Evolutionary conservation across 2,329 filamentous ascomycete species (phyloP), one percentile per base, ranked within the genome.

Genomic region (Phialophora verrucosa): DNA sequence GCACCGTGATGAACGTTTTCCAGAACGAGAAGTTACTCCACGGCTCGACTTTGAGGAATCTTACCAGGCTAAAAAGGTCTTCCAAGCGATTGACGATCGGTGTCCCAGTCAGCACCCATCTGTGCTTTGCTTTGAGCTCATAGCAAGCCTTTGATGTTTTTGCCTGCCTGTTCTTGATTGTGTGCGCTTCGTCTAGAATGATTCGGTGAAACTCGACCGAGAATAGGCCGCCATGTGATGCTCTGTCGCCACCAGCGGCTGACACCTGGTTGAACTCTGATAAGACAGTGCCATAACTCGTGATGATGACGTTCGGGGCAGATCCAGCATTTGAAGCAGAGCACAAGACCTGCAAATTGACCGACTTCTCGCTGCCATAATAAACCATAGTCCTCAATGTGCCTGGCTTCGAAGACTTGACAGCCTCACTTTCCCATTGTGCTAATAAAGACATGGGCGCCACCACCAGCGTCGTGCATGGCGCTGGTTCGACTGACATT

Each of bases 11-110:
- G 76, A 99, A 99, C 0, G 95, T 98, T 76, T 93, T 93, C 95
- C 95, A 99, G 80, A 97, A 99, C 0, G 93, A 97, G 77, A 99
- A 99, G 77, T 98, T 98, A 74, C 91, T 95, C 95, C 95, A 99
- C 0, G 95, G 95, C 76, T 98, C 94, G 3, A 99, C 95, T 64
- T 92, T 89, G 11, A 99, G 82, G 79, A 98, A 99, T 2, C 92
- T 88, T 12, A 98, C 92, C 44, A 99, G 81, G 74, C 92, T 96
- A 80, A 97, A 98, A 14, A 99, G 81, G 78, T 98, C 95, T 76
- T 98, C 94, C 0, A 99, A 84, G 51, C 92, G 90, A 77, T 99
- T 99, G 71, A 99, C 94, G 64, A 99, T 98, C 0, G 95, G 95
- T 0, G 95, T 99, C 20, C 95, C 95, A 0, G 95, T 99, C 57